These are phyloP conservation scores for Ormosia emarginata DNA, from an alignment of 306 rosid species.

Conservation along the genomic window DNA sequence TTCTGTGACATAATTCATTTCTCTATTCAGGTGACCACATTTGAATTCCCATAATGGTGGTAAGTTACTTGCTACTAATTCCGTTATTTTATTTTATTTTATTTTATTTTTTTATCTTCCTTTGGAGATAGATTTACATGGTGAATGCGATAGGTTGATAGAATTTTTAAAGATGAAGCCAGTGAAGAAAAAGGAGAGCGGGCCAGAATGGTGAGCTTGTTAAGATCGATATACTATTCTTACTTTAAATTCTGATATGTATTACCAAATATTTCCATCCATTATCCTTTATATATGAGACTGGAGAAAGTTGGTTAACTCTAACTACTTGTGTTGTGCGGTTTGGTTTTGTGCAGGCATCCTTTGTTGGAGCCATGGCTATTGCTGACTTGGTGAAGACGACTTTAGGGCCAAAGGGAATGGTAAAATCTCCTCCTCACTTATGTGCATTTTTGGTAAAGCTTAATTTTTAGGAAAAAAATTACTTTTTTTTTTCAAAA, in stretches of 20 bases:
- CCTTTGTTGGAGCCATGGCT: conserved; percentile 94
- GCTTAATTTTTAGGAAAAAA: too few species aligned
- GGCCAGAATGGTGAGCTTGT: conserved; percentile 81
- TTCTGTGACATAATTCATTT: background rate
- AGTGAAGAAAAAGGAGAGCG: conserved; percentile 96
- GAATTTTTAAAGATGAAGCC: conserved; percentile 87
- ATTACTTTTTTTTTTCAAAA: too few species aligned
- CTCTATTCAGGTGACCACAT: conserved; percentile 26
- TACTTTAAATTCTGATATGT: background rate
- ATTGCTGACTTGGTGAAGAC: conserved; percentile 97
- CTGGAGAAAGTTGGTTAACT: background rate
- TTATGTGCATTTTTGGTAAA: background rate
- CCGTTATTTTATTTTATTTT: background rate
- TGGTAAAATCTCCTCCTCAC: conserved; percentile 46
- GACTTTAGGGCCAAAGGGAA: conserved; percentile 94
- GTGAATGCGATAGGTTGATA: conserved; percentile 54
- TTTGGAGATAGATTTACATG: background rate
- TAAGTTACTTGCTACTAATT: conserved; percentile 33
- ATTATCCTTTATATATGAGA: background rate
- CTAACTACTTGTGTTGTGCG: background rate
- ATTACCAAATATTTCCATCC: background rate
- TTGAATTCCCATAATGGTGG: conserved; percentile 53
- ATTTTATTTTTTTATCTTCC: background rate
- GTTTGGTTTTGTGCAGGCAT: conserved; percentile 53
- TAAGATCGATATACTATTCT: background rate